These are phyloP conservation scores for Tricholoma flavovirens DNA, from an alignment of 768 basidiomycete species.

Conservation along the genomic window DNA sequence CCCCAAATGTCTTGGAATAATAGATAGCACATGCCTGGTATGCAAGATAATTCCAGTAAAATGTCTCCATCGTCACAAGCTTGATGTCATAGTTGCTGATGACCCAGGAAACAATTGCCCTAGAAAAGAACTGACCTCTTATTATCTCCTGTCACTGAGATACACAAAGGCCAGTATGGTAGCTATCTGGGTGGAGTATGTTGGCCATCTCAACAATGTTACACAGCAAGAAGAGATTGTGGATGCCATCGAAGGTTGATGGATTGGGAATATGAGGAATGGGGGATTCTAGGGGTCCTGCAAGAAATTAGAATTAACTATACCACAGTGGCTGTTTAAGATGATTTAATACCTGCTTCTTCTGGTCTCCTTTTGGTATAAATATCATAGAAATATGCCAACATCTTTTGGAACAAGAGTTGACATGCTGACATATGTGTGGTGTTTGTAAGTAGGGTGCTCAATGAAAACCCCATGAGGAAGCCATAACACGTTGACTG, in stretches of 20 bases:
- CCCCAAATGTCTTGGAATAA: background rate
- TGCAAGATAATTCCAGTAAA: no score
- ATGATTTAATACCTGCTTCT: background rate
- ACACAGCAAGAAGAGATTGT: no score
- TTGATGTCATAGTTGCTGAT: no score
- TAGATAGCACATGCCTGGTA: background rate
- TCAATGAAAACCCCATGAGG: no score
- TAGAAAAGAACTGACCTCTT: background rate
- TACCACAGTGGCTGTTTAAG: background rate
- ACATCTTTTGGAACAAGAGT: no score
- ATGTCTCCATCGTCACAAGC: background rate
- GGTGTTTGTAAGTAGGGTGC: no score
- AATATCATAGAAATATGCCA: background rate
- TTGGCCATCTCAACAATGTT: no score
- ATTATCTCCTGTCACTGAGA: background rate
- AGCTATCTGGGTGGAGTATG: background rate
- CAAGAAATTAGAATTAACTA: background rate
- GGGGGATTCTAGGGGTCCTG: no score
- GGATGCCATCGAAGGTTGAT: background rate
- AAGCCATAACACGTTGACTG: background rate
- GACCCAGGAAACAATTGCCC: background rate
- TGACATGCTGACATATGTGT: no score
- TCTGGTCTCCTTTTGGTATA: background rate
- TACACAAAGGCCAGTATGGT: background rate
- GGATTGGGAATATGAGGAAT: background rate